phyloP scores from a whole-genome alignment of 2,329 filamentous ascomycete species.

The Fonsecaea multimorphosa region DNA sequence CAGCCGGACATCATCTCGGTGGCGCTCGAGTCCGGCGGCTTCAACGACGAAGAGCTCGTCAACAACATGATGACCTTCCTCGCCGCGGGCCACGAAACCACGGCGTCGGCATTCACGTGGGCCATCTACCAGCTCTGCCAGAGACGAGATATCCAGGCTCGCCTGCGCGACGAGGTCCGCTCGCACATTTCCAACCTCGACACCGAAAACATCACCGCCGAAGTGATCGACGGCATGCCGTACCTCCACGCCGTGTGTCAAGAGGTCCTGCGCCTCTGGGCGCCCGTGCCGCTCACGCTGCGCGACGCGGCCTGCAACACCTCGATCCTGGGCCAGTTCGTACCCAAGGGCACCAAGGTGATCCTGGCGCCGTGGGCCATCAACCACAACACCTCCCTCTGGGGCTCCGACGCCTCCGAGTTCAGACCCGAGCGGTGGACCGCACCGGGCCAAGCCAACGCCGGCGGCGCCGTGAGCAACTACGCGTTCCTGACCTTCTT shows the following conservation, averaged over 20 bases:
- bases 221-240: constrained; percentile 72
- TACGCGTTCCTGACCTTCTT: constrained; percentile 78
- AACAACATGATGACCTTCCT: constrained; percentile 93
- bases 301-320: constrained; percentile 71
- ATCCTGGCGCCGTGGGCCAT: constrained; percentile 69
- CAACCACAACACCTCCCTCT: constrained; percentile 72
- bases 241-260: constrained; percentile 81
- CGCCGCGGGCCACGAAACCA: constrained; percentile 62
- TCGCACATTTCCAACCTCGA: constrained; percentile 43
- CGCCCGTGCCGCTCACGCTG: constrained; percentile 73
- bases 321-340: constrained; percentile 65
- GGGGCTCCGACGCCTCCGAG: constrained; percentile 74
- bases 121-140: constrained; percentile 41
- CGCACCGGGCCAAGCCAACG: constrained; percentile 56
- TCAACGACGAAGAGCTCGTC: constrained; percentile 78
- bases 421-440: constrained; percentile 85
- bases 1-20: constrained; percentile 80
- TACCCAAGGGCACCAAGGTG: constrained; percentile 74
- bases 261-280: constrained; percentile 75
- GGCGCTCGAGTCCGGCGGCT: constrained; percentile 75
- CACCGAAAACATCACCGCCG: constrained; percentile 36
- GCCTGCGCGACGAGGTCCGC: constrained; percentile 41
- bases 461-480: constrained; percentile 73
- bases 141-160: constrained; percentile 40
- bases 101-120: constrained; percentile 42